Conservation (phyloP, 108 stramenopile genomes). For the Skeletonema tropicum region DNA sequence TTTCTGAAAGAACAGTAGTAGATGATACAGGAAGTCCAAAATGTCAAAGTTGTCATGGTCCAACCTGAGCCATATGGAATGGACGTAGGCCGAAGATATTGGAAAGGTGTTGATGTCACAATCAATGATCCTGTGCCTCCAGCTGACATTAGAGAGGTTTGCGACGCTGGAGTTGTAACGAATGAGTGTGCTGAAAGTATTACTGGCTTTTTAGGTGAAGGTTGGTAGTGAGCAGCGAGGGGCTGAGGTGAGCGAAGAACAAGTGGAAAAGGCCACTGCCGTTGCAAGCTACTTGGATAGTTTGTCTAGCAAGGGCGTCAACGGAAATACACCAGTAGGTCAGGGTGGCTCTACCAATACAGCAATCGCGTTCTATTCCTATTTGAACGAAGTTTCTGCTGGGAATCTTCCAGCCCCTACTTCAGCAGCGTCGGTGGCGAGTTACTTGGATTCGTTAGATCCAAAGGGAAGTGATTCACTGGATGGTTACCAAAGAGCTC, state of each 20-base stretch:
- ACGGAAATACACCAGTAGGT: not conserved
- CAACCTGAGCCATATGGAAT: slow-evolving; percentile 35
- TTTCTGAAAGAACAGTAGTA: not conserved
- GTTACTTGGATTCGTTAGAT: slow-evolving; percentile 30
- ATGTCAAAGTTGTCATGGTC: slow-evolving; percentile 28
- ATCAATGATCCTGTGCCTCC: slow-evolving; percentile 14
- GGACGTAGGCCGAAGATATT: slow-evolving; percentile 31
- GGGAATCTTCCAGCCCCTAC: slow-evolving; percentile 37
- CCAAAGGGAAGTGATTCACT: not conserved
- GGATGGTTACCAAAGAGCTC: slow-evolving; percentile 3
- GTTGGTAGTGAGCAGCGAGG: slow-evolving; percentile 9
- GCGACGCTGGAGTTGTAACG: slow-evolving; percentile 20
- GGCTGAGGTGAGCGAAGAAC: not conserved
- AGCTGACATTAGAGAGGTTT: slow-evolving; percentile 17
- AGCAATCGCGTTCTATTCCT: slow-evolving; percentile 36
- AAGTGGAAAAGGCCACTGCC: slow-evolving; percentile 25
- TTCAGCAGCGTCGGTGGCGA: slow-evolving; percentile 24
- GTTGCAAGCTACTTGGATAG: slow-evolving; percentile 36
- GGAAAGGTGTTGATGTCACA: slow-evolving; percentile 31
- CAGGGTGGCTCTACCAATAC: not conserved
- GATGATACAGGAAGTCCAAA: slow-evolving; percentile 5
- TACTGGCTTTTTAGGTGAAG: slow-evolving; percentile 25
- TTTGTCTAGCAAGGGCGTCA: slow-evolving; percentile 9
- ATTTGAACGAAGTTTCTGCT: slow-evolving; percentile 29
- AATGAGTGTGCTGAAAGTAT: slow-evolving; percentile 39